Evolutionary conservation across 495 filamentous ascomycete species (phyloP).

Genomic region (Hyaloscypha bicolor): DNA sequence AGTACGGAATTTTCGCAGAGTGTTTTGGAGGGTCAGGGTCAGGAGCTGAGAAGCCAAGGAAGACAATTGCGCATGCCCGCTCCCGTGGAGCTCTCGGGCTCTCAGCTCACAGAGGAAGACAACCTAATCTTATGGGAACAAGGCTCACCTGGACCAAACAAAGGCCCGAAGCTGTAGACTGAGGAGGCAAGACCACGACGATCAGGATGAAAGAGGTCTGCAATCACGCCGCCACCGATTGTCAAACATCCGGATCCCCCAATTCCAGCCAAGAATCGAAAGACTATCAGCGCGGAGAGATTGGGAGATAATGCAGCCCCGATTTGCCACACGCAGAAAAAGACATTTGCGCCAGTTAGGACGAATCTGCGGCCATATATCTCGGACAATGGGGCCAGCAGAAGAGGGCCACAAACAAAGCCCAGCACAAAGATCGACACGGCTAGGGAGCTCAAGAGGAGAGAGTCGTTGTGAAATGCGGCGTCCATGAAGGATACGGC

Average conservation of each 20-base stretch:
- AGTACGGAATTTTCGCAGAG: no score
- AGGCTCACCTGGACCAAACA: conserved; percentile 42
- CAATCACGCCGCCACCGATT: conserved; percentile 60
- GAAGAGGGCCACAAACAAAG: conserved; percentile 62
- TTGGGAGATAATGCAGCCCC: conserved; percentile 68
- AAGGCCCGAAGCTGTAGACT: conserved; percentile 52
- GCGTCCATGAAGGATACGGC: conserved; percentile 53
- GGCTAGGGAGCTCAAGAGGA: conserved; percentile 49
- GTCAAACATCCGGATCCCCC: conserved; percentile 59
- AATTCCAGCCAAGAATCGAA: conserved; percentile 65
- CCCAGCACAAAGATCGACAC: conserved; percentile 63
- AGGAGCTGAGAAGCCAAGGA: no score
- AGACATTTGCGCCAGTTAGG: conserved; percentile 61
- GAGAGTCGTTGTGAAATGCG: conserved; percentile 51
- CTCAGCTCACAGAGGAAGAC: no score
- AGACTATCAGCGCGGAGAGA: conserved; percentile 59
- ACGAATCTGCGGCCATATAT: conserved; percentile 71
- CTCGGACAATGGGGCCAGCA: conserved; percentile 73
- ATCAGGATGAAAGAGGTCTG: conserved; percentile 59
- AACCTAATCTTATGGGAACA: no score
- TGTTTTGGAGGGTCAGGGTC: no score
- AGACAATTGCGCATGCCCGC: no score
- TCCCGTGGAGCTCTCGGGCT: no score
- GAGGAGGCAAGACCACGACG: conserved; percentile 61
- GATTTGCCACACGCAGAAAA: conserved; percentile 71